Evolutionary conservation across 495 filamentous ascomycete genomes (phyloP).

Genomic region (Aspergillus panamensis): DNA sequence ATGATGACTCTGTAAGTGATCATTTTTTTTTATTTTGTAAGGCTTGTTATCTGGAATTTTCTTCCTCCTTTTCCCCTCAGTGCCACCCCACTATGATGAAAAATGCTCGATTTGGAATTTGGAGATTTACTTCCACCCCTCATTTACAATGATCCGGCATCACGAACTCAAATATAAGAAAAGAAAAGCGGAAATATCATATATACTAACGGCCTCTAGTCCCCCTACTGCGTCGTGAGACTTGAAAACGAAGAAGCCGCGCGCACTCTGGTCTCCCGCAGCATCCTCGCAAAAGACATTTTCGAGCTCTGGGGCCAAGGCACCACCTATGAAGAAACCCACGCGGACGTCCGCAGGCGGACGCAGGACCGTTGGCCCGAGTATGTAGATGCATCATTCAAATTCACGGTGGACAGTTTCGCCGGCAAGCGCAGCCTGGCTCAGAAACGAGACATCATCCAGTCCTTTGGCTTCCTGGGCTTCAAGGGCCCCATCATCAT

Average conservation of each 20-base stretch:
- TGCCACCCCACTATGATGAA: not conserved
- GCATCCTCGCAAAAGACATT: conserved; percentile 74
- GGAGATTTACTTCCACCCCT: not conserved
- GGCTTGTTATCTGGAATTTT: not conserved
- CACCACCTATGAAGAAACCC: conserved; percentile 61
- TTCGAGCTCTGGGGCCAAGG: conserved; percentile 87
- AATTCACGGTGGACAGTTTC: conserved; percentile 77
- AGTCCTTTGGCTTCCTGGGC: conserved; percentile 72
- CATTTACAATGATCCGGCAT: too few species aligned
- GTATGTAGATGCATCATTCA: conserved; percentile 65
- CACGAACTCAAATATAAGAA: conserved; percentile 1
- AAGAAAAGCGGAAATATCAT: not conserved
- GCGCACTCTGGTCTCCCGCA: conserved; percentile 61
- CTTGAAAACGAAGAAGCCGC: conserved; percentile 65
- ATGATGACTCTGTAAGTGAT: conserved; percentile 64
- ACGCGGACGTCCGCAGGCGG: conserved; percentile 55
- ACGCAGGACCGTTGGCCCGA: conserved; percentile 61
- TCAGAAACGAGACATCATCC: conserved; percentile 66
- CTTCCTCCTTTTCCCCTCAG: not conserved
- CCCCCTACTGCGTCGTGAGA: conserved; percentile 78
- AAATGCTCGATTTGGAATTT: not conserved
- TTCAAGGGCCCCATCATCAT: conserved; percentile 76
- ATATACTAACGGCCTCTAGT: conserved; percentile 48
- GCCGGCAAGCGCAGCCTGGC: conserved; percentile 59
- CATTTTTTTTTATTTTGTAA: conserved; percentile 1